Evolutionary conservation across 352 stramenopile species (phyloP), one percentile per base, ranked within the genome.

Genomic region (Phytophthora podocarpi): DNA sequence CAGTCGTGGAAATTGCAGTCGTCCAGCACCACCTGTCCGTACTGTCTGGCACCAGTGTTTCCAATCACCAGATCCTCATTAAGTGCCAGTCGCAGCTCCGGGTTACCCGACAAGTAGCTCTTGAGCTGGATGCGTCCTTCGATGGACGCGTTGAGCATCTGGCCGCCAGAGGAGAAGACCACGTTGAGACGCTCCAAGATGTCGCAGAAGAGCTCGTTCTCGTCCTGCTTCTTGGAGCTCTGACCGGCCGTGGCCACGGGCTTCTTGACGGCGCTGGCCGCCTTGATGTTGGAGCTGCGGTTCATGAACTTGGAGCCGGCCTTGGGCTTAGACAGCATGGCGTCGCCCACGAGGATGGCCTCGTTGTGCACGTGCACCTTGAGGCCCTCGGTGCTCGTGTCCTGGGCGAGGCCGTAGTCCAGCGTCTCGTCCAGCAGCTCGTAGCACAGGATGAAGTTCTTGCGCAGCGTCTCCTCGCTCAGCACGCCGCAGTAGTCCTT

Each of bases 401-500:
- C 92, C 78, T 99, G 97, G 18, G 97, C 96, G 75, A 99, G 98
- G 10, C 97, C 97, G 68, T 97, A 99, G 80, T 99, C 97, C n/a
- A 98, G 69, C 58, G 98, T 98, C 76, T 99, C 97, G 77, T 99
- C 97, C 36, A 99, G 82, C 37, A 99, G 81, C 78, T 99, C 97
- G 72, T 99, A 99, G 60, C 98, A 95, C 35, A 99, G 71, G 61
- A 99, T 98, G 64, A 99, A 99, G 76, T 99, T 99, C 87, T 99
- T 99, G 35, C 97, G 89, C 66, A 99, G 96, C n/a, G 96, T 97
- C 75, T 99, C 96, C 64, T 98, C 97, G 26, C 91, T 98, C 18
- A 99, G 78, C 28, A 98, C 96, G 23, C 98, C 98, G 74, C 98
- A 99, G 74, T 99, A 99, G 83, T 99, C 98, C 80, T 99, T 99